phyloP scores from a whole-genome alignment of 2,329 filamentous ascomycete species.

The Nakataea oryzae region DNA sequence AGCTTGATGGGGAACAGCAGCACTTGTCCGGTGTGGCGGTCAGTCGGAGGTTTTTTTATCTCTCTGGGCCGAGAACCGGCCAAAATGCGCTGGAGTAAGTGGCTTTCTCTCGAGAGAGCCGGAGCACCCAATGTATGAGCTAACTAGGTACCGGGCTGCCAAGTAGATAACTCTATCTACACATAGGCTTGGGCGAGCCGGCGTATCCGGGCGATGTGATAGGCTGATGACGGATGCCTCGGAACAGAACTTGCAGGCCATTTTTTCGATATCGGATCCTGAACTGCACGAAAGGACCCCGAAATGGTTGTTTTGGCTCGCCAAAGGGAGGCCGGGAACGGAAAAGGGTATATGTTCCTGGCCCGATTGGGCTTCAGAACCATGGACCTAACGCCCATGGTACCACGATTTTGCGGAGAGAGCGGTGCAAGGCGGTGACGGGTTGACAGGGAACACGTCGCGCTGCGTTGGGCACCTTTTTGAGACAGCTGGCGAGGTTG shows the following conservation, averaged over 20 bases:
- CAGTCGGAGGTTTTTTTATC: neutral
- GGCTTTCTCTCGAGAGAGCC: neutral
- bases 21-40: neutral
- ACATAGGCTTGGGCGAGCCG: no score
- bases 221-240: no score
- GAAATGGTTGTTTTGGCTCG: no score
- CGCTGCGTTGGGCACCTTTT: neutral
- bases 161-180: no score
- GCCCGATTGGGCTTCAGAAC: neutral
- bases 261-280: no score
- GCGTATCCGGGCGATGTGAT: no score
- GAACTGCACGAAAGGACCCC: no score
- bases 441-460: neutral
- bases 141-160: no score
- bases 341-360: neutral
- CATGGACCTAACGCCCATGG: neutral
- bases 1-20: neutral
- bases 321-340: no score
- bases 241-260: no score
- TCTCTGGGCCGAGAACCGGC: neutral
- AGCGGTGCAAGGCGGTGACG: neutral
- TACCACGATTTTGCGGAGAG: neutral
- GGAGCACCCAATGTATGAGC: no score
- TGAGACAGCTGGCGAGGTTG: neutral
- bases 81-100: neutral